A percentile compares a stretch with the other conserved stretches of the same genome.
Evolutionary conservation across 1,284 basidiomycete genomes (phyloP).

Genomic region (Singerocomus inundabilis): DNA sequence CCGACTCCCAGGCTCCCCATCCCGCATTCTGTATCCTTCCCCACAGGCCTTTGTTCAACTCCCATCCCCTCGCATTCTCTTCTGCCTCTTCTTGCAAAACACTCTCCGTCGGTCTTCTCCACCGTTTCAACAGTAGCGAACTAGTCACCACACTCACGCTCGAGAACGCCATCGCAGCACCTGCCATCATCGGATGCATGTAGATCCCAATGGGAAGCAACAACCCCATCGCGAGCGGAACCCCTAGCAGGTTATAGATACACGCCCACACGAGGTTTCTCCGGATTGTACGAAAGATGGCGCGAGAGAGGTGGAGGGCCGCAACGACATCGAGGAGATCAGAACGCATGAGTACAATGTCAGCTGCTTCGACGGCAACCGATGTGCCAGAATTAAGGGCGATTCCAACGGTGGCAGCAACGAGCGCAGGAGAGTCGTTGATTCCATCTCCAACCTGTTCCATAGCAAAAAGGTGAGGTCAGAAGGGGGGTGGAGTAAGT

Average conservation of each 20-base stretch:
- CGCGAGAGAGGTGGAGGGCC: constrained; percentile 85
- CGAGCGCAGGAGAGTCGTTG: constrained; percentile 97
- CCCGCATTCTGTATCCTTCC: constrained; percentile 42
- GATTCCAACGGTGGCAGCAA: constrained; percentile 93
- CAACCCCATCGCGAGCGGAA: constrained; percentile 98
- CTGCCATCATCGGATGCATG: constrained; percentile 98
- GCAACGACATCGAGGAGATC: constrained; percentile 97
- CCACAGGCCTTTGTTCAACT: constrained; percentile 31
- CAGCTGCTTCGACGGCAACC: constrained; percentile 96
- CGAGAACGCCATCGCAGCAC: constrained; percentile 96
- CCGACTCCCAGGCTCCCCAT: constrained; percentile 43
- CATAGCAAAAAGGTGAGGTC: neutral
- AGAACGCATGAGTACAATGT: constrained; percentile 95
- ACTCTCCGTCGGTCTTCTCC: constrained; percentile 71
- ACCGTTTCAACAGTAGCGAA: constrained; percentile 85
- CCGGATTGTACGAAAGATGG: constrained; percentile 89
- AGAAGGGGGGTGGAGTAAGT: neutral
- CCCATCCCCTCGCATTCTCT: constrained; percentile 28
- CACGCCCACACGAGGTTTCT: constrained; percentile 92
- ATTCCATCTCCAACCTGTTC: constrained; percentile 94
- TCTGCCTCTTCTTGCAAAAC: constrained; percentile 56
- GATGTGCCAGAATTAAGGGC: constrained; percentile 95
- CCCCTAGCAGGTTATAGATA: constrained; percentile 90
- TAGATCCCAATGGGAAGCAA: constrained; percentile 91
- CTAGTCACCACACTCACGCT: constrained; percentile 95